These are phyloP conservation scores for Leccinum pallidistipes DNA, from an alignment of 1,284 basidiomycete genomes.

Conservation along the genomic window DNA sequence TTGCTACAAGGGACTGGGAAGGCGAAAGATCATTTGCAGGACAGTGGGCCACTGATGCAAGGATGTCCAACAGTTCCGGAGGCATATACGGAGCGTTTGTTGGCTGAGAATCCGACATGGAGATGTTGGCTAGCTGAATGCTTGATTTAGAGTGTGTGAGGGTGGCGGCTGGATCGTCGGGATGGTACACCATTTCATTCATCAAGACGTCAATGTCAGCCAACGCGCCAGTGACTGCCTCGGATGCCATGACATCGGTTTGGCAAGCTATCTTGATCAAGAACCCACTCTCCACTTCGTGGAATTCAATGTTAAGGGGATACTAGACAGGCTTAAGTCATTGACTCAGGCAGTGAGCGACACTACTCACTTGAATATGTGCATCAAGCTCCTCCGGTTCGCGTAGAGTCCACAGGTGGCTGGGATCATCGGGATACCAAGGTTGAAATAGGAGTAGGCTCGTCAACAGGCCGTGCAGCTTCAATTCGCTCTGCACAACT, in stretches of 20 bases:
- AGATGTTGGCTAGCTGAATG: not conserved
- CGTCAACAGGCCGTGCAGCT: constrained; percentile 40
- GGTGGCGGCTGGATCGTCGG: constrained; percentile 21
- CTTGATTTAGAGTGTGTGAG: not conserved
- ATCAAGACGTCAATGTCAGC: constrained; percentile 33
- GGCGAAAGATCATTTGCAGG: constrained; percentile 28
- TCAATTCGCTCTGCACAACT: constrained; percentile 41
- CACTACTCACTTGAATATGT: constrained; percentile 41
- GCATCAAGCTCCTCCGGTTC: constrained; percentile 33
- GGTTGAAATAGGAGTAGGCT: constrained; percentile 51
- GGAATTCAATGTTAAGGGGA: constrained; percentile 46
- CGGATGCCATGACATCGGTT: constrained; percentile 31
- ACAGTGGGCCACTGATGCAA: constrained; percentile 27
- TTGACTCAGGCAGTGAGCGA: not conserved
- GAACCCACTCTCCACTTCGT: constrained; percentile 37
- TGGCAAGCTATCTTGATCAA: constrained; percentile 40
- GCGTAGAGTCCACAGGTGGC: constrained; percentile 40
- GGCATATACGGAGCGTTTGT: constrained; percentile 9
- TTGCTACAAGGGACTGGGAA: constrained; percentile 38
- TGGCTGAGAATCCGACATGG: not conserved
- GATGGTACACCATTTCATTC: constrained; percentile 29
- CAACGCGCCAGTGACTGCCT: constrained; percentile 29
- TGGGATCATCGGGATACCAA: constrained; percentile 7
- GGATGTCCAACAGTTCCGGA: constrained; percentile 19
- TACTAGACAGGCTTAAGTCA: constrained; percentile 36